Conservation (phyloP, 2,329 filamentous ascomycete genomes). For the Chalaropsis thielavioides region DNA sequence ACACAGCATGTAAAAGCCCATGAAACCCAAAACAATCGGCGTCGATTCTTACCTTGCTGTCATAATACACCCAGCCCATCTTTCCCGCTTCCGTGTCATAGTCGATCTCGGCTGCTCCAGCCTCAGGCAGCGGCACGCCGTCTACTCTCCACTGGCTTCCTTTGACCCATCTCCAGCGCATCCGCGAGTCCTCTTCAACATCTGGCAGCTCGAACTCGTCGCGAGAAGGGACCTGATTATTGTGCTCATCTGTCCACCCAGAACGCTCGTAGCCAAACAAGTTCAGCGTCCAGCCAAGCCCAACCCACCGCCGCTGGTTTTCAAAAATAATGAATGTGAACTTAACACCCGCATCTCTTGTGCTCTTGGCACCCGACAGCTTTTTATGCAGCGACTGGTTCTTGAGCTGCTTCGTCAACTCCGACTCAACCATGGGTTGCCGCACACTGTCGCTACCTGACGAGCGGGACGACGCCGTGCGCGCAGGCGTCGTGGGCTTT, state of each 20-base stretch:
- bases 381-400: constrained; percentile 21
- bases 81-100: constrained; percentile 46
- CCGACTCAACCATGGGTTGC: constrained; percentile 26
- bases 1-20: background rate
- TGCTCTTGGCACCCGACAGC: background rate
- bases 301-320: constrained; percentile 90
- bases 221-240: constrained; percentile 62
- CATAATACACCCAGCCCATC: constrained; percentile 92
- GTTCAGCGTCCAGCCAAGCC: constrained; percentile 85
- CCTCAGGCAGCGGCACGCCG: constrained; percentile 43
- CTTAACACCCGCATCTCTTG: constrained; percentile 63
- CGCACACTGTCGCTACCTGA: constrained; percentile 19
- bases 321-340: constrained; percentile 97
- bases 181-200: constrained; percentile 43
- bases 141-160: constrained; percentile 78
- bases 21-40: background rate
- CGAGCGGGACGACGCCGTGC: constrained; percentile 20
- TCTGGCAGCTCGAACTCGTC: constrained; percentile 52
- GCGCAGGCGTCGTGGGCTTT: constrained; percentile 21
- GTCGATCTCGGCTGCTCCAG: constrained; percentile 29
- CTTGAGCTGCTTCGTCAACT: constrained; percentile 32
- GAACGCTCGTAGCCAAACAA: constrained; percentile 81
- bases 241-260: constrained; percentile 91
- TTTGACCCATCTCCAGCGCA: constrained; percentile 64
- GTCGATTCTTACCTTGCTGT: constrained; percentile 60